Conservation (phyloP, 2,329 filamentous ascomycete species). For the Colletotrichum camelliae region DNA sequence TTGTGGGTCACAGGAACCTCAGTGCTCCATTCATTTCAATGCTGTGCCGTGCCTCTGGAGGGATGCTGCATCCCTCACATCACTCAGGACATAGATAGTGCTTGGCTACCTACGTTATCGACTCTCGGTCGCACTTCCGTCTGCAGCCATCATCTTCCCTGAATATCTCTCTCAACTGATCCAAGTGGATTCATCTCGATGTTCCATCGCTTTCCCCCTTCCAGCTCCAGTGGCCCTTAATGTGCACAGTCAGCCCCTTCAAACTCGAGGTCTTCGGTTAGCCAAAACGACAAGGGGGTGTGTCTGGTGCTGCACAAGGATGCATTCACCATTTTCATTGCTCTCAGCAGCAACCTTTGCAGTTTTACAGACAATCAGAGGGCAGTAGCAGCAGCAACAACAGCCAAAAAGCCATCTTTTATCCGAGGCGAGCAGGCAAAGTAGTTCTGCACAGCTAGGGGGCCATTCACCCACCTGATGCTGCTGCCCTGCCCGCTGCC, state of each 20-base stretch:
- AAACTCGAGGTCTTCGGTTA: not conserved
- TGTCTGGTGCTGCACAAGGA: not conserved
- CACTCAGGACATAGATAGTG: not conserved
- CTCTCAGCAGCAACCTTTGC: not conserved
- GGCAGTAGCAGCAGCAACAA: not conserved
- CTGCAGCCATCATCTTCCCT: not conserved
- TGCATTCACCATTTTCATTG: not conserved
- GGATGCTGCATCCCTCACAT: not conserved
- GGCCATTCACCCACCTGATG: not conserved
- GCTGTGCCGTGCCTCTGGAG: not conserved
- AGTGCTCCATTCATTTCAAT: not conserved
- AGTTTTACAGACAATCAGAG: not conserved
- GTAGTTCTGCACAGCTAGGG: not conserved
- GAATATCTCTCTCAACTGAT: not conserved
- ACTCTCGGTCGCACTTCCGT: not conserved
- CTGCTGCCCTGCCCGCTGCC: constrained; percentile 5
- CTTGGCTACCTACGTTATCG: not conserved
- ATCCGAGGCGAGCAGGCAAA: not conserved
- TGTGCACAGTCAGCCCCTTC: not conserved
- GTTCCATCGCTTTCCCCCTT: not conserved
- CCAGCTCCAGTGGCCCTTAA: not conserved
- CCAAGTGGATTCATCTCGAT: not conserved
- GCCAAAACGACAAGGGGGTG: not conserved
- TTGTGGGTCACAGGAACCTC: not conserved
- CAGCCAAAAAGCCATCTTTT: not conserved